These are phyloP conservation scores for Xylariales sp. DNA, from an alignment of 2,329 filamentous ascomycete species.

Conservation along the genomic window DNA sequence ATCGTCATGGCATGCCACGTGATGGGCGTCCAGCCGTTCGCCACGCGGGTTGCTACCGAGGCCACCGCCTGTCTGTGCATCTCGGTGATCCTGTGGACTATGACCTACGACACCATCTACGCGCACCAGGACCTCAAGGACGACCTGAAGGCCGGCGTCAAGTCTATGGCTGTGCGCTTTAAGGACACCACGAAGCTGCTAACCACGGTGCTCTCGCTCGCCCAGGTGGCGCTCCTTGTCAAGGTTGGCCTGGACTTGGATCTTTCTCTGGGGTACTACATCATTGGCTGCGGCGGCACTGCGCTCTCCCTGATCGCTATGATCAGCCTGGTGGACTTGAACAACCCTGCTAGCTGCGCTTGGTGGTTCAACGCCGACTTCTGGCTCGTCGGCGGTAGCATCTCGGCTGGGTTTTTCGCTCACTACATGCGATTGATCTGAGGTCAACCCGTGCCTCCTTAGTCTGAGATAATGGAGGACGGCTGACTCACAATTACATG, in stretches of 20 bases:
- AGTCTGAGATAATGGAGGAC: too few species aligned
- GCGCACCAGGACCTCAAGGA: constrained; percentile 45
- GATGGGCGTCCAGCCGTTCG: constrained; percentile 37
- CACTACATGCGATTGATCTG: constrained; percentile 2
- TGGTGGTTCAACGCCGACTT: background rate
- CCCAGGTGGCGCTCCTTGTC: constrained; percentile 2
- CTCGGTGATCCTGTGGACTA: background rate
- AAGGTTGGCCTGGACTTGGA: background rate
- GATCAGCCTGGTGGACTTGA: background rate
- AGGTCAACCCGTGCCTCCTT: too few species aligned
- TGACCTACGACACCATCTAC: constrained; percentile 12
- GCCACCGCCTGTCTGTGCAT: background rate
- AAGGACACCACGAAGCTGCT: constrained; percentile 3
- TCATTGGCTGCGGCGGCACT: background rate
- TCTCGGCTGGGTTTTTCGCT: constrained; percentile 1
- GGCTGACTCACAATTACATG: too few species aligned
- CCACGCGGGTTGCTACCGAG: constrained; percentile 25
- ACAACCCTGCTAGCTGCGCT: background rate
- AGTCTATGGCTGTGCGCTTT: constrained; percentile 41
- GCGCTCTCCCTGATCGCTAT: background rate
- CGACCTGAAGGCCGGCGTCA: constrained; percentile 43
- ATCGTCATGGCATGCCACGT: constrained; percentile 43
- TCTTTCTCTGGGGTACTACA: background rate
- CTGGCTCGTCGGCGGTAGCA: background rate
- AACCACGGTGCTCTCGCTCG: constrained; percentile 5